A percentile compares a stretch with the other conserved stretches of the same genome.
phyloP scores from a whole-genome alignment of 805 yeast species.

The Blastobotrys americana region DNA sequence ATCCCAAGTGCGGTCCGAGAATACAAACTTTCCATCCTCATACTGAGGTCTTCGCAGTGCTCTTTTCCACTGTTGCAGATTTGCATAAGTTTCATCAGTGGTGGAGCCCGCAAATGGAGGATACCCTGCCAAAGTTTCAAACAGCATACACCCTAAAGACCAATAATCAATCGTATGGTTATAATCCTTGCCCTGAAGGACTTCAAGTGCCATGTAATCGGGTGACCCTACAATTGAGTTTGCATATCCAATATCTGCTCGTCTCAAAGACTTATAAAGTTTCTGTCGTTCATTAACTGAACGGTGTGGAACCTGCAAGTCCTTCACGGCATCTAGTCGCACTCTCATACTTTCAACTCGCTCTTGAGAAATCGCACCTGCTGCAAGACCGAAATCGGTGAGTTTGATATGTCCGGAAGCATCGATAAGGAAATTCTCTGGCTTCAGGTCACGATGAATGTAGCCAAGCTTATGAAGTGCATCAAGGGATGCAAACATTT shows the following conservation, averaged over 20 bases:
- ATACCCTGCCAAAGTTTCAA: slow-evolving; percentile 92
- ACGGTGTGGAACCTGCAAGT: slow-evolving; percentile 62
- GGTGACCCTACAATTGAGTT: slow-evolving; percentile 97
- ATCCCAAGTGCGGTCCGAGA: slow-evolving; percentile 95
- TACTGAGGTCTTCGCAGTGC: slow-evolving; percentile 84
- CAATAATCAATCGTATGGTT: slow-evolving; percentile 97
- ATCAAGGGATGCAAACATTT: slow-evolving; percentile 93
- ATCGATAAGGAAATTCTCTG: slow-evolving; percentile 87
- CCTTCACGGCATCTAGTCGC: slow-evolving; percentile 61
- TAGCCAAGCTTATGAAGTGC: slow-evolving; percentile 91
- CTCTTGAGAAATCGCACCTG: slow-evolving; percentile 89
- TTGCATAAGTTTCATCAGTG: slow-evolving; percentile 90
- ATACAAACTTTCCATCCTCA: slow-evolving; percentile 84
- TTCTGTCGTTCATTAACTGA: slow-evolving; percentile 82
- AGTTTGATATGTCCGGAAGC: slow-evolving; percentile 85
- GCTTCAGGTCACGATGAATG: slow-evolving; percentile 95
- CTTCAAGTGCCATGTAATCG: slow-evolving; percentile 98
- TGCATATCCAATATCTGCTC: slow-evolving; percentile 74
- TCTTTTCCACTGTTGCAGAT: slow-evolving; percentile 86
- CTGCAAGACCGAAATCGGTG: slow-evolving; percentile 95
- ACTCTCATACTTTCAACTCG: slow-evolving; percentile 85
- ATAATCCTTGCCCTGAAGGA: slow-evolving; percentile 84
- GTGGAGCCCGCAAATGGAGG: slow-evolving; percentile 95
- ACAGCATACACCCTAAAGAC: slow-evolving; percentile 96
- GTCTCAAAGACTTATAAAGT: slow-evolving; percentile 68